Conservation (phyloP, 805 yeast species). For the Ogataea parapolymorpha region DNA sequence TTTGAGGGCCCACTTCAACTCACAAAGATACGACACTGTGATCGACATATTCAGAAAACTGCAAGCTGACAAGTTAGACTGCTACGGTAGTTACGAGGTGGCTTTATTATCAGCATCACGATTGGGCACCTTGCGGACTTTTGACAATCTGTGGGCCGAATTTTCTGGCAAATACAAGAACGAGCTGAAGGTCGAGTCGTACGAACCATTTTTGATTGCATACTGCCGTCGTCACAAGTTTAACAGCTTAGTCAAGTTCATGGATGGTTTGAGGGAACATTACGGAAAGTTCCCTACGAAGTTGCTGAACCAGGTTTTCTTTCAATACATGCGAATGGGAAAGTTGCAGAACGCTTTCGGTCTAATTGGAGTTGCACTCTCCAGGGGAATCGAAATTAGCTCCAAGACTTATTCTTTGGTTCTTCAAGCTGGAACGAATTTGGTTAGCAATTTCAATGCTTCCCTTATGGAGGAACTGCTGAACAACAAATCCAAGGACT, state of each 20-base stretch:
- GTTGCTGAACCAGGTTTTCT: constrained; percentile 28
- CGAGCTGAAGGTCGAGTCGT: constrained; percentile 17
- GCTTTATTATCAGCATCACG: constrained; percentile 26
- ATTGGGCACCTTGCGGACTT: constrained; percentile 13
- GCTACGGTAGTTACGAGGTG: constrained; percentile 15
- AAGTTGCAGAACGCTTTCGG: constrained; percentile 18
- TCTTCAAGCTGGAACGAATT: constrained; percentile 23
- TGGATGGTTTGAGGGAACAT: constrained; percentile 15
- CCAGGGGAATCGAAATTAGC: constrained; percentile 14
- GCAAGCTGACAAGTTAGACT: constrained; percentile 6
- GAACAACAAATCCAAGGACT: constrained; percentile 17
- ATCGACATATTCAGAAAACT: constrained; percentile 16
- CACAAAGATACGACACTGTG: constrained; percentile 24
- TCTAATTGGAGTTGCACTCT: constrained; percentile 19
- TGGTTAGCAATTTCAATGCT: constrained; percentile 19
- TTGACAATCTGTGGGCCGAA: constrained; percentile 22
- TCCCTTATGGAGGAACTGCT: constrained; percentile 25
- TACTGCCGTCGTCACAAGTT: constrained; percentile 19
- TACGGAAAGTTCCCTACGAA: constrained; percentile 19
- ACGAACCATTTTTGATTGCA: constrained; percentile 21
- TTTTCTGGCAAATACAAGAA: constrained; percentile 8
- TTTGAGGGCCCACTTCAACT: constrained; percentile 23
- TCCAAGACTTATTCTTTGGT: constrained; percentile 30
- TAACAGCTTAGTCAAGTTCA: constrained; percentile 10
- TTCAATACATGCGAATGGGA: constrained; percentile 18